These are phyloP conservation scores for Austroboletus eburneus DNA, from an alignment of 768 basidiomycete genomes.

Conservation along the genomic window DNA sequence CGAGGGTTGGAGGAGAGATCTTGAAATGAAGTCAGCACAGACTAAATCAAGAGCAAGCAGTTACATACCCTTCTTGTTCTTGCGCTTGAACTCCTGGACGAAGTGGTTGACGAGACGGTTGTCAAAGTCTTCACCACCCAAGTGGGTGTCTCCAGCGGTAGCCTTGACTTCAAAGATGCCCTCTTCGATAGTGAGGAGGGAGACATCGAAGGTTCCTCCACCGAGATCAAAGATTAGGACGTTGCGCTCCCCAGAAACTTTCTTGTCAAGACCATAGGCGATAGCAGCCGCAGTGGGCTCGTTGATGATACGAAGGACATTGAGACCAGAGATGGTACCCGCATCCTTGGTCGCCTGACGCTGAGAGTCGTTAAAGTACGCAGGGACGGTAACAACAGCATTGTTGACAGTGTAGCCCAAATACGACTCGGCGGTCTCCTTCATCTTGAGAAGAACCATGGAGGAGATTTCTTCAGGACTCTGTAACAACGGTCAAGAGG, in stretches of 20 bases:
- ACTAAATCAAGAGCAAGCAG: background rate
- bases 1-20: slow-evolving; percentile 90
- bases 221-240: slow-evolving; percentile 98
- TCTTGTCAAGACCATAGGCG: slow-evolving; percentile 97
- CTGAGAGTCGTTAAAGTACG: slow-evolving; percentile 99
- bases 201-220: slow-evolving; percentile 98
- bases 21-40: slow-evolving; percentile 24
- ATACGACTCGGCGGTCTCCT: slow-evolving; percentile 97
- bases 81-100: slow-evolving; percentile 94
- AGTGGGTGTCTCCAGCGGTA: slow-evolving; percentile 96
- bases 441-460: slow-evolving; percentile 98
- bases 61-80: slow-evolving; percentile 85
- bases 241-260: slow-evolving; percentile 84
- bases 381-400: slow-evolving; percentile 94
- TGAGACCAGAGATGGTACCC: slow-evolving; percentile 88
- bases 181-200: slow-evolving; percentile 92
- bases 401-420: slow-evolving; percentile 79
- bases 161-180: slow-evolving; percentile 99
- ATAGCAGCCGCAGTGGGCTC: slow-evolving; percentile 98
- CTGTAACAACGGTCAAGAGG: slow-evolving; percentile 35
- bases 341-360: slow-evolving; percentile 99
- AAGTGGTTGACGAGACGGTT: slow-evolving; percentile 98
- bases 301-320: slow-evolving; percentile 98
- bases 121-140: slow-evolving; percentile 98
- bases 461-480: slow-evolving; percentile 98